These are phyloP conservation scores for Casuarina equisetifolia DNA, from an alignment of 306 rosid species.

Conservation along the genomic window DNA sequence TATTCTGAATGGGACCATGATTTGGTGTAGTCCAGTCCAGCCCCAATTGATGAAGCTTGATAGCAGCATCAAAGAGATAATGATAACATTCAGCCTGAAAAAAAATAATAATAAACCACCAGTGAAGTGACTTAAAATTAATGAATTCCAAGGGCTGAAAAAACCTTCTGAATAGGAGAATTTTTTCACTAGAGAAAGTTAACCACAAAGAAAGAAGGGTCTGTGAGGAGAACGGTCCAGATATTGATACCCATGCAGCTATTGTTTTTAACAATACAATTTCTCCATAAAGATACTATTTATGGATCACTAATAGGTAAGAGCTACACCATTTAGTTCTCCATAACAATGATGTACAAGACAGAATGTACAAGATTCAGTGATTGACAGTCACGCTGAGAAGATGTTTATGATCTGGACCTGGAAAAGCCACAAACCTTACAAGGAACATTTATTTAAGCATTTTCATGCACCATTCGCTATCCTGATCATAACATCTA, in stretches of 20 bases:
- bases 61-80: slow-evolving; percentile 91
- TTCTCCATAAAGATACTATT: neutral
- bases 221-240: neutral
- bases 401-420: neutral
- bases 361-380: neutral
- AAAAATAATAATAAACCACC: slow-evolving; percentile 13
- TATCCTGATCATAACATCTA: neutral
- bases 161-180: neutral
- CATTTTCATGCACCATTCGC: neutral
- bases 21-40: slow-evolving; percentile 76
- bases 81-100: slow-evolving; percentile 84
- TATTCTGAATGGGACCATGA: slow-evolving; percentile 66
- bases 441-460: neutral
- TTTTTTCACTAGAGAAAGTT: neutral
- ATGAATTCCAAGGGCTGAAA: slow-evolving; percentile 14
- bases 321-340: neutral
- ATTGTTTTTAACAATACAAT: neutral
- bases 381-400: neutral
- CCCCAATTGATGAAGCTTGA: slow-evolving; percentile 85
- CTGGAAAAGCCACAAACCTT: neutral
- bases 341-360: neutral
- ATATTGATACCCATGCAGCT: neutral
- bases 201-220: neutral
- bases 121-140: slow-evolving; percentile 19
- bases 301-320: neutral